Evolutionary conservation across 176 grass and related monocot species (phyloP).

Genomic region (Zoysia pacifica): DNA sequence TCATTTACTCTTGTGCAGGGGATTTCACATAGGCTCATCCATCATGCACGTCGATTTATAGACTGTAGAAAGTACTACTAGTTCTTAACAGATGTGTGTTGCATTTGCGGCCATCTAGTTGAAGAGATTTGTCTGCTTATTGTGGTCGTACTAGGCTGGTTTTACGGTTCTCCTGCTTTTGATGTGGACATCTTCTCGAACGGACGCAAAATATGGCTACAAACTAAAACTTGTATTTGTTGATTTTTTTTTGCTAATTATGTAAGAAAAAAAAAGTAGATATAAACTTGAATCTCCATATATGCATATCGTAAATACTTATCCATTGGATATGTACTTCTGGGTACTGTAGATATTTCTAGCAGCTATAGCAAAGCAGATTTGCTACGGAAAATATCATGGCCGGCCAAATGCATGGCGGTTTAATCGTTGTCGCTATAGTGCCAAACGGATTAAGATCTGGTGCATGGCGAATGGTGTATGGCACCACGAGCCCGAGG

Average conservation of each 20-base stretch:
- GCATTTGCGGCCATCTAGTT: constrained; percentile 32
- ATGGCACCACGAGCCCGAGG: constrained; percentile 41
- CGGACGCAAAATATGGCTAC: neutral
- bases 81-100: constrained; percentile 30
- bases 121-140: constrained; percentile 6
- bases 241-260: no score
- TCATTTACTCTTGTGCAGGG: neutral
- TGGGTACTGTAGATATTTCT: neutral
- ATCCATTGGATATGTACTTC: neutral
- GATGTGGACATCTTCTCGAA: neutral
- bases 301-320: neutral
- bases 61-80: constrained; percentile 20
- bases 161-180: constrained; percentile 37
- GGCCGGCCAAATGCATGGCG: constrained; percentile 12
- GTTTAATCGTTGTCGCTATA: constrained; percentile 37
- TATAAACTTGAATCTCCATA: no score
- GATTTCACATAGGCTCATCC: constrained; percentile 34
- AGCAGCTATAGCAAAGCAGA: neutral
- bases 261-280: no score
- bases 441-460: constrained; percentile 43
- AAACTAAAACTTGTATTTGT: no score
- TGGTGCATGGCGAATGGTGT: constrained; percentile 27
- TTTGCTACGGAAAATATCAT: constrained; percentile 42
- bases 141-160: constrained; percentile 18
- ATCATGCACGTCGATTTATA: neutral